Evolutionary conservation across 1,139 yeast genomes (phyloP).

Genomic region (Saccharomyces hybrid): DNA sequence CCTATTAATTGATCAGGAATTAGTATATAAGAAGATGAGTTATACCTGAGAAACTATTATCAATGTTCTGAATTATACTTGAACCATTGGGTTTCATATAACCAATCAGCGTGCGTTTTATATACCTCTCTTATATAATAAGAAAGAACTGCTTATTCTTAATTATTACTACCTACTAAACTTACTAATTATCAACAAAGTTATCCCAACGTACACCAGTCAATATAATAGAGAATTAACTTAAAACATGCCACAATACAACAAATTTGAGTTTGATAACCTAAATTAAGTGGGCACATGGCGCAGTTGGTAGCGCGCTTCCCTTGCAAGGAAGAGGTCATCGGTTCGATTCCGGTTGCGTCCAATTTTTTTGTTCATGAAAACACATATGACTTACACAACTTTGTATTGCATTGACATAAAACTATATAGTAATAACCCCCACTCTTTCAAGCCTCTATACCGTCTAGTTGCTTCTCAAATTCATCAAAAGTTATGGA

Average conservation of each 20-base stretch:
- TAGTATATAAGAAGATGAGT: too few species aligned
- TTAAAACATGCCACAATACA: too few species aligned
- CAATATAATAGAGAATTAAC: not conserved
- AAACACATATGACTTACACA: not conserved
- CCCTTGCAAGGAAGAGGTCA: slow-evolving; percentile 33
- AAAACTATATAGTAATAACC: not conserved
- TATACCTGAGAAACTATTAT: too few species aligned
- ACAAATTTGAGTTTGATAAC: not conserved
- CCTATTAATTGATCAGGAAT: too few species aligned
- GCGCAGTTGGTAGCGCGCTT: slow-evolving; percentile 34
- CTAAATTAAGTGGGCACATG: slow-evolving; percentile 23
- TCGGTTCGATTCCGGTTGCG: slow-evolving; percentile 33
- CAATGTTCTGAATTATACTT: too few species aligned
- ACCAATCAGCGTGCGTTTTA: too few species aligned
- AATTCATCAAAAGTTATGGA: slow-evolving; percentile 22
- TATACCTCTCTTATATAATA: too few species aligned
- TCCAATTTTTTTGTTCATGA: slow-evolving; percentile 18
- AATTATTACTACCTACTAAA: too few species aligned
- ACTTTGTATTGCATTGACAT: not conserved
- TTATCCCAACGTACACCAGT: too few species aligned
- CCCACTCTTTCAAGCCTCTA: not conserved
- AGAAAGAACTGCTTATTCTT: too few species aligned
- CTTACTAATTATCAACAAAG: too few species aligned
- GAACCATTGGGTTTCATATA: too few species aligned
- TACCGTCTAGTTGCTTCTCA: slow-evolving; percentile 6